Conservation (phyloP, 1,284 basidiomycete genomes). For the Irpex lacteus region DNA sequence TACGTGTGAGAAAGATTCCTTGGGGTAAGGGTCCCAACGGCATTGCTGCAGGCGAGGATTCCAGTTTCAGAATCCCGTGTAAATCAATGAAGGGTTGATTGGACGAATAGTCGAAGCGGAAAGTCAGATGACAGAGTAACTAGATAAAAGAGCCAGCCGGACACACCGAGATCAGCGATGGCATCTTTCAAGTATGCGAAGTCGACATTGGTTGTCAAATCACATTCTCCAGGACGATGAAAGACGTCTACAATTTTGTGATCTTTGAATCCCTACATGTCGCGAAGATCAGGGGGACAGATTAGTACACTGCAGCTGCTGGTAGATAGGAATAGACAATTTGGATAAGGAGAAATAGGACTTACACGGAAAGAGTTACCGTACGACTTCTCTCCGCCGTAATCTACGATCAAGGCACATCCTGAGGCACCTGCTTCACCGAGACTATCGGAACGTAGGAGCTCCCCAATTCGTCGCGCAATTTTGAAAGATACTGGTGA, state of each 20-base stretch:
- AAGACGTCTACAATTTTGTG: conserved; percentile 90
- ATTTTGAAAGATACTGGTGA: conserved; percentile 70
- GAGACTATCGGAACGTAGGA: conserved; percentile 39
- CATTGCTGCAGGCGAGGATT: conserved; percentile 29
- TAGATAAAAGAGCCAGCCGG: neutral
- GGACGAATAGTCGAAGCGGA: neutral
- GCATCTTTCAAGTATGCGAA: conserved; percentile 88
- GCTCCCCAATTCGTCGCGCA: conserved; percentile 62
- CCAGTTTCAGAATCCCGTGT: conserved; percentile 1
- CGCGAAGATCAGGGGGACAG: neutral
- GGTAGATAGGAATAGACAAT: neutral
- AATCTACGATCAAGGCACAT: conserved; percentile 87
- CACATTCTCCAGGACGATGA: conserved; percentile 81
- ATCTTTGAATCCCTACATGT: conserved; percentile 79
- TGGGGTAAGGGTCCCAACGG: conserved; percentile 56
- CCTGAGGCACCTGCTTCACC: conserved; percentile 46
- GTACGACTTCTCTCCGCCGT: conserved; percentile 76
- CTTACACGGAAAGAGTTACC: conserved; percentile 80
- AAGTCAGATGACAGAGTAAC: conserved; percentile 1
- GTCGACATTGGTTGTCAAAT: conserved; percentile 95
- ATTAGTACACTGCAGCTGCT: neutral
- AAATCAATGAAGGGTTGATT: neutral
- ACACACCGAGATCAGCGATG: conserved; percentile 59
- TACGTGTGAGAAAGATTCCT: conserved; percentile 52
- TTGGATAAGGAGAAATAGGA: neutral